phyloP scores from a whole-genome alignment of 768 basidiomycete genomes.

The Tricholoma terreum region DNA sequence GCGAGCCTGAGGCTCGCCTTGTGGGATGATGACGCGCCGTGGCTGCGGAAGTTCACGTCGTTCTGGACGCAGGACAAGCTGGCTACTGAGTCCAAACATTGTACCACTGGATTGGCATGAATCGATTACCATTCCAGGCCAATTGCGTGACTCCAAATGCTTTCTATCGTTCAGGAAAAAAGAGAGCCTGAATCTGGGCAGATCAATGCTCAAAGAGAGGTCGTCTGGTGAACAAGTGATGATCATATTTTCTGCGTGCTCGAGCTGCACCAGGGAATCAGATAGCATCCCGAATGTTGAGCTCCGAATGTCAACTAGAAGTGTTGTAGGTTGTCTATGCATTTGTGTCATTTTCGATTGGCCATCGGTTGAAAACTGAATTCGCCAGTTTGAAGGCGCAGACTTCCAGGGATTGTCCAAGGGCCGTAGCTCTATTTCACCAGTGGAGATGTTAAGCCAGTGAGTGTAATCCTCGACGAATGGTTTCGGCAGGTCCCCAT shows the following conservation, averaged over 20 bases:
- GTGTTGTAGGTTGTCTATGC: neutral
- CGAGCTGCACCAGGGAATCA: constrained; percentile 17
- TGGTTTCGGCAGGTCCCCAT: constrained; percentile 26
- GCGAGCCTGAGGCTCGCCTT: constrained; percentile 22
- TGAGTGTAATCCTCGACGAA: constrained; percentile 29
- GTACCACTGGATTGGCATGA: constrained; percentile 38
- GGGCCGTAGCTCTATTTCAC: constrained; percentile 32
- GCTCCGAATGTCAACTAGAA: constrained; percentile 26
- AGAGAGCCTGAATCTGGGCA: constrained; percentile 40
- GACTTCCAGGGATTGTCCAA: constrained; percentile 24
- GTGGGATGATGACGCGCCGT: constrained; percentile 38
- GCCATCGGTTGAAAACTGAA: constrained; percentile 17
- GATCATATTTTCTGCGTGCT: constrained; percentile 12
- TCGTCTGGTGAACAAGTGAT: constrained; percentile 3
- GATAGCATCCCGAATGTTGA: constrained; percentile 21
- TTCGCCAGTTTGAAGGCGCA: constrained; percentile 25
- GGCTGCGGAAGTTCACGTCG: constrained; percentile 17
- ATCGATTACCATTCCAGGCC: constrained; percentile 43
- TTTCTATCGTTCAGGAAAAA: constrained; percentile 34
- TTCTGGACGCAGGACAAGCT: constrained; percentile 33
- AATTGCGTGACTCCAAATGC: constrained; percentile 37
- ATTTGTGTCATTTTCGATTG: constrained; percentile 8
- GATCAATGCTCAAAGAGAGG: constrained; percentile 22
- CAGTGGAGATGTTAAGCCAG: constrained; percentile 28
- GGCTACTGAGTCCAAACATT: constrained; percentile 40